These are phyloP conservation scores for Linnemannia zychae DNA, from an alignment of 192 early-diverging fungal species.

Conservation along the genomic window DNA sequence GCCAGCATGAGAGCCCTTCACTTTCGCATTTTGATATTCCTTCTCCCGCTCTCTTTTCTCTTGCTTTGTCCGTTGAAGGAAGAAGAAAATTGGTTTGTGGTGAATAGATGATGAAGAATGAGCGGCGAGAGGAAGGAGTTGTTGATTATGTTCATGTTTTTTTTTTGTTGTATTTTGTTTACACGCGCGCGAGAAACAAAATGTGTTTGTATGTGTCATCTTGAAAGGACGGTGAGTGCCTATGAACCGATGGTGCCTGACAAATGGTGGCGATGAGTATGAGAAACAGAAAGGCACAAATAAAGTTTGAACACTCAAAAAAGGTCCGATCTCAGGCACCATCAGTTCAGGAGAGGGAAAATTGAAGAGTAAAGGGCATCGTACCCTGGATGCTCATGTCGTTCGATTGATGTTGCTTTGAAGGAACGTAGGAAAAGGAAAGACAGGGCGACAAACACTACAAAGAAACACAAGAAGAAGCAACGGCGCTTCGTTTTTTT, in stretches of 20 bases:
- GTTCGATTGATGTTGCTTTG: background rate
- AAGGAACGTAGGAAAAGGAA: background rate
- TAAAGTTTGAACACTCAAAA: background rate
- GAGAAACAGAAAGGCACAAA: background rate
- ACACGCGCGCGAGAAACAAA: background rate
- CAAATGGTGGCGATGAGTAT: background rate
- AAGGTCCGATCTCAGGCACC: constrained; percentile 6
- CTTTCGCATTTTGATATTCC: background rate
- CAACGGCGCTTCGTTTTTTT: background rate
- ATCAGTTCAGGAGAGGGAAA: background rate
- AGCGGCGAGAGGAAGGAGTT: too few species aligned
- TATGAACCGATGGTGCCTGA: background rate
- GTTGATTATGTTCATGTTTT: too few species aligned
- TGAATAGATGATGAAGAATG: too few species aligned
- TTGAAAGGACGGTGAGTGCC: background rate
- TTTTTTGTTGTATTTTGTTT: background rate
- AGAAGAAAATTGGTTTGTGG: too few species aligned
- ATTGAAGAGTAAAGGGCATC: too few species aligned
- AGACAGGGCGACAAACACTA: background rate
- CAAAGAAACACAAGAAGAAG: background rate
- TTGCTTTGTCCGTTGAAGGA: too few species aligned
- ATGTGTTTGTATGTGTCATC: background rate
- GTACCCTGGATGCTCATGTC: too few species aligned
- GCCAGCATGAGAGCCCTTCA: background rate
- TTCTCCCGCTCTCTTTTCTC: background rate